Evolutionary conservation across 345 rosid genomes (phyloP), one percentile per base, ranked within the genome.

Genomic region (Hevea brasiliensis): DNA sequence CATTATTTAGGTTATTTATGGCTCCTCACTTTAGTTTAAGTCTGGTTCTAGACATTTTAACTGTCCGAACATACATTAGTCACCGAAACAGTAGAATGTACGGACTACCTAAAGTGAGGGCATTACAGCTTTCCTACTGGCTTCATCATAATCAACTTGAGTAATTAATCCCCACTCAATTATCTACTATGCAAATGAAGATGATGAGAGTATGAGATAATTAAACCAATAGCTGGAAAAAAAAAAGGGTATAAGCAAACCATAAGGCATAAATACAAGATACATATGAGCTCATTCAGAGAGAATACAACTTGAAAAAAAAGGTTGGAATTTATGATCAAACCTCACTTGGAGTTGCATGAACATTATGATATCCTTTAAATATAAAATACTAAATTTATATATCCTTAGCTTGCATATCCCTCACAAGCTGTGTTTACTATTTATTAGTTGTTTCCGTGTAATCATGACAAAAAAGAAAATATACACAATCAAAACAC

Each of bases 351-450:
- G 95, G 96, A 71, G 87, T 76, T 50, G 90, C 84, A 54, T 93
- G 97, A 72, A 84, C 87, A 83, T 92, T 96, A 70, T 92, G 96
- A 81, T 88, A n/a, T n/a, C n/a, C n/a, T n/a, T n/a, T n/a, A n/a
- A n/a, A n/a, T n/a, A n/a, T n/a, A n/a, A n/a, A n/a, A n/a, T n/a
- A n/a, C n/a, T n/a, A n/a, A n/a, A n/a, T n/a, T n/a, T n/a, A n/a
- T n/a, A n/a, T n/a, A n/a, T n/a, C n/a, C n/a, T n/a, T n/a, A n/a
- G n/a, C n/a, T n/a, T n/a, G n/a, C n/a, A n/a, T n/a, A n/a, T n/a
- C n/a, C n/a, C n/a, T n/a, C n/a, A n/a, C n/a, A n/a, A n/a, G n/a
- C n/a, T n/a, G n/a, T n/a, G n/a, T n/a, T n/a, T n/a, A n/a, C n/a
- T n/a, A n/a, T n/a, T n/a, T n/a, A n/a, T n/a, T n/a, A n/a, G n/a